Percentiles rank a stretch among this genome's conserved stretches.
Evolutionary conservation across 257 asterid genomes (phyloP).

Genomic region (Henckelia pumila): DNA sequence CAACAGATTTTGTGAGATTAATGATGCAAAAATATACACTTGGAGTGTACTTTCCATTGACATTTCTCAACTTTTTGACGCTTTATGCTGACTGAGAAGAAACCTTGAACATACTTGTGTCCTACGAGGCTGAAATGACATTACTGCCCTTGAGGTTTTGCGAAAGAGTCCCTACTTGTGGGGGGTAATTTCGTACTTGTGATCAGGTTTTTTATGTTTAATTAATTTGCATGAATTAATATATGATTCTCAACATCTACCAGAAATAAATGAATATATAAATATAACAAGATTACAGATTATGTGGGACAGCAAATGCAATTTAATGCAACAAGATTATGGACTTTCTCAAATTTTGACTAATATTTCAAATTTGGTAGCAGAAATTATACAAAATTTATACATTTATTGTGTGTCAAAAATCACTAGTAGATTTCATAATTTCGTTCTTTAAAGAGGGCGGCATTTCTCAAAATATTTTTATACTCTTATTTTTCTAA

Average conservation of each 20-base stretch:
- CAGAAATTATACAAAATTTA: too few relatives aligned
- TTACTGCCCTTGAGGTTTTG: slow-evolving; percentile 2
- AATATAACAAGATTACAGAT: background rate
- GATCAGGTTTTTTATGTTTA: background rate
- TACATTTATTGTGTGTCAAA: too few relatives aligned
- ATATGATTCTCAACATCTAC: too few relatives aligned
- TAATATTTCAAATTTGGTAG: background rate
- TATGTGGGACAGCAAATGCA: background rate
- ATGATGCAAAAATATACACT: slow-evolving; percentile 3
- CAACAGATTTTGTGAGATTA: slow-evolving; percentile 3
- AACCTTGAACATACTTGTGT: background rate
- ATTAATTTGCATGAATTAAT: background rate
- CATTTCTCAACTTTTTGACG: slow-evolving; percentile 9
- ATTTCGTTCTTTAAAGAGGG: too few relatives aligned
- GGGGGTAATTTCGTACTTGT: too few relatives aligned
- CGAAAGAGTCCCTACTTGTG: too few relatives aligned
- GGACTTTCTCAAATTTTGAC: background rate
- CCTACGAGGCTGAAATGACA: background rate
- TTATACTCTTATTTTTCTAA: too few relatives aligned
- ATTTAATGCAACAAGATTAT: background rate
- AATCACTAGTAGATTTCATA: too few relatives aligned
- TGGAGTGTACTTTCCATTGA: slow-evolving; percentile 5
- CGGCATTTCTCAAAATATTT: too few relatives aligned
- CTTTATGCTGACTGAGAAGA: background rate
- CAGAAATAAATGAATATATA: too few relatives aligned